These are phyloP conservation scores for Kalaharituber pfeilii DNA, from an alignment of 2,329 filamentous ascomycete genomes.

Conservation along the genomic window DNA sequence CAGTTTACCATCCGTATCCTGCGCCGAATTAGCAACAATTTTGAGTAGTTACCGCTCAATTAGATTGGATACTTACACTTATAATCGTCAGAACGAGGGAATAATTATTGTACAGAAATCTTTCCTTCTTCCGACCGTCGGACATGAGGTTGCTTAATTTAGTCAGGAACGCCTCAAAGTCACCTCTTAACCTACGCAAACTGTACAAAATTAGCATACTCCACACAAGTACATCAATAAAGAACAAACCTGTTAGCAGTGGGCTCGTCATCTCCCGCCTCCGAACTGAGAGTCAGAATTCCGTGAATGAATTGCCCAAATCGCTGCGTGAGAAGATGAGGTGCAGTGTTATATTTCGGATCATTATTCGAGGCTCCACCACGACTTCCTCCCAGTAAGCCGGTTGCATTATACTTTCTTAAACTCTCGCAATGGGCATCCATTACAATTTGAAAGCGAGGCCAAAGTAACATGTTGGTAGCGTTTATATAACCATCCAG, in stretches of 20 bases:
- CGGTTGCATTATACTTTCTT: slow-evolving; percentile 37
- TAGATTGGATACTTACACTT: slow-evolving; percentile 34
- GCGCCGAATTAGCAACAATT: slow-evolving; percentile 21
- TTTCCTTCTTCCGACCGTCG: slow-evolving; percentile 62
- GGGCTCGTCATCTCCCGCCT: slow-evolving; percentile 86
- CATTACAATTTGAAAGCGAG: slow-evolving; percentile 84
- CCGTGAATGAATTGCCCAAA: slow-evolving; percentile 85
- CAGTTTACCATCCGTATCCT: slow-evolving; percentile 50
- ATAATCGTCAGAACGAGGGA: slow-evolving; percentile 88
- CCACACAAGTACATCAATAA: background rate
- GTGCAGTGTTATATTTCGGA: slow-evolving; percentile 54
- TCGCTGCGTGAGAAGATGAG: slow-evolving; percentile 82
- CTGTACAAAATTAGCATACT: background rate
- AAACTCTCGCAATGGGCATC: slow-evolving; percentile 82
- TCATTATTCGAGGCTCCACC: slow-evolving; percentile 34
- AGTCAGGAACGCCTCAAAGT: slow-evolving; percentile 67
- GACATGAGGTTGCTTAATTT: slow-evolving; percentile 57
- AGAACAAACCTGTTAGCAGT: slow-evolving; percentile 40
- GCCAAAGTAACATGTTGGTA: slow-evolving; percentile 92
- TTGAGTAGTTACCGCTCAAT: slow-evolving; percentile 4
- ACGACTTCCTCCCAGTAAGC: slow-evolving; percentile 37
- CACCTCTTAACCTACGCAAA: slow-evolving; percentile 54
- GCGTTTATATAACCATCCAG: slow-evolving; percentile 86
- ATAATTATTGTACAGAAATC: slow-evolving; percentile 93
- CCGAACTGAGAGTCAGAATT: slow-evolving; percentile 64